A percentile compares a stretch with the other conserved stretches of the same genome.
phyloP scores from a whole-genome alignment of 495 filamentous ascomycete genomes.

The Aspergillus bertholletiae region DNA sequence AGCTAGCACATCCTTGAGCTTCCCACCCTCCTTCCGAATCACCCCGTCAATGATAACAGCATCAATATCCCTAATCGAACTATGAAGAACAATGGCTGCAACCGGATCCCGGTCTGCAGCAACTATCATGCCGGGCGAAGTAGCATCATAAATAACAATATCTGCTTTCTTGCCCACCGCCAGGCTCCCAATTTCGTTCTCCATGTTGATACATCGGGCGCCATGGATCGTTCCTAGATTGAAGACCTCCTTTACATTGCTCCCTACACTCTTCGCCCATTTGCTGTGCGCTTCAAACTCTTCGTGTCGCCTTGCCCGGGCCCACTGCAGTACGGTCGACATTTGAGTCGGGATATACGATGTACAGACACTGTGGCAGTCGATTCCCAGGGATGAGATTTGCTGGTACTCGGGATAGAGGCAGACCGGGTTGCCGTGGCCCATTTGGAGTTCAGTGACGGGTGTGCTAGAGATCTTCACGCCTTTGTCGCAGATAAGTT shows the following conservation, averaged over 20 bases:
- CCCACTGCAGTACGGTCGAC: constrained; percentile 38
- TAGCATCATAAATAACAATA: constrained; percentile 41
- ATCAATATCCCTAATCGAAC: background rate
- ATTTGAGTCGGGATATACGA: constrained; percentile 42
- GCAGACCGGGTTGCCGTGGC: constrained; percentile 27
- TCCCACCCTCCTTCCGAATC: constrained; percentile 4
- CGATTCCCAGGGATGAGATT: constrained; percentile 41
- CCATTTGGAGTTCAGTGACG: constrained; percentile 42
- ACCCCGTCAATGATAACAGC: background rate
- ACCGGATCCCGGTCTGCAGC: constrained; percentile 40
- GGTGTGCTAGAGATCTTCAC: constrained; percentile 35
- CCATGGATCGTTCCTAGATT: constrained; percentile 47
- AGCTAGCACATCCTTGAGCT: background rate
- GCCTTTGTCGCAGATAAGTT: constrained; percentile 19
- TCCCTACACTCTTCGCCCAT: constrained; percentile 22
- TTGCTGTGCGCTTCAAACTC: constrained; percentile 24
- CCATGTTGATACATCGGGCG: constrained; percentile 42
- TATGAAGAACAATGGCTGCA: constrained; percentile 35
- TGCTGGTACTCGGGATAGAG: constrained; percentile 21
- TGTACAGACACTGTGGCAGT: constrained; percentile 44
- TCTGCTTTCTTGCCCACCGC: constrained; percentile 45
- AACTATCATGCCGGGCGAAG: constrained; percentile 39
- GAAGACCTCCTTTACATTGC: constrained; percentile 44
- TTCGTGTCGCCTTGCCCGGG: constrained; percentile 27
- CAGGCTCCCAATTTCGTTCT: constrained; percentile 40